Percentiles rank a stretch among this genome's conserved stretches.
These are phyloP conservation scores for Trichosporon ovoides DNA, from an alignment of 1,284 basidiomycete species.

Conservation along the genomic window DNA sequence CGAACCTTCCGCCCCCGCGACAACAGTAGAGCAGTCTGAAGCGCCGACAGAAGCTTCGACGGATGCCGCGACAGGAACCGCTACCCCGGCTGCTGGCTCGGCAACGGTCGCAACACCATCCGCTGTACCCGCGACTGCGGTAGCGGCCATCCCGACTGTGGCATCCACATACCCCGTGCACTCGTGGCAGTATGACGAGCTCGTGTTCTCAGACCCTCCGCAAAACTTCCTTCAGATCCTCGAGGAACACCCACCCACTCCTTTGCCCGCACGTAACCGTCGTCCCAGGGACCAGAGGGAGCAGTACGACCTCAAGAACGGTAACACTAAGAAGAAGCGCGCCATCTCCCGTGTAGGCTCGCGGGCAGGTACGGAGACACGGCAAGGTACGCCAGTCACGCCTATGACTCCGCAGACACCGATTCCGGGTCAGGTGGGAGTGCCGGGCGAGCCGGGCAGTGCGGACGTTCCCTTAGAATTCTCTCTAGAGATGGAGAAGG, in stretches of 20 bases:
- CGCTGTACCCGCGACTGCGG: not conserved
- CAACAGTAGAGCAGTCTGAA: slow-evolving; percentile 3
- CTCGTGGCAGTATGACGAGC: slow-evolving; percentile 98
- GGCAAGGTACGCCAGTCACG: slow-evolving; percentile 3
- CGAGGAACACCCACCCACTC: slow-evolving; percentile 74
- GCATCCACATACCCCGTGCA: slow-evolving; percentile 59
- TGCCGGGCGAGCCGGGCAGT: slow-evolving; percentile 40
- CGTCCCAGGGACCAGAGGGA: slow-evolving; percentile 38
- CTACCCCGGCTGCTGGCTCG: slow-evolving; percentile 1
- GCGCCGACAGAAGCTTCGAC: slow-evolving; percentile 10
- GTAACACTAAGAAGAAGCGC: slow-evolving; percentile 27
- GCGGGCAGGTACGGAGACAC: slow-evolving; percentile 51
- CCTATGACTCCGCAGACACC: not conserved
- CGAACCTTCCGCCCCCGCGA: slow-evolving; percentile 4
- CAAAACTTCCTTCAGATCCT: slow-evolving; percentile 81
- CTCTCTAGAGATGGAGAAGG: slow-evolving; percentile 71
- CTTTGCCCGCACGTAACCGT: slow-evolving; percentile 62
- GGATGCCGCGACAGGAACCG: slow-evolving; percentile 8
- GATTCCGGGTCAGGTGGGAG: slow-evolving; percentile 34
- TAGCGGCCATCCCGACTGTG: slow-evolving; percentile 8
- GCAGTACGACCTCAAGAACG: slow-evolving; percentile 38
- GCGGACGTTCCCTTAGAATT: slow-evolving; percentile 64
- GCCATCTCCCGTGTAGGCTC: slow-evolving; percentile 48
- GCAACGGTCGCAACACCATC: not conserved
- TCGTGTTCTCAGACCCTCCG: slow-evolving; percentile 93